phyloP scores from a whole-genome alignment of 176 grass and related monocot species.

The Puya raimondii region DNA sequence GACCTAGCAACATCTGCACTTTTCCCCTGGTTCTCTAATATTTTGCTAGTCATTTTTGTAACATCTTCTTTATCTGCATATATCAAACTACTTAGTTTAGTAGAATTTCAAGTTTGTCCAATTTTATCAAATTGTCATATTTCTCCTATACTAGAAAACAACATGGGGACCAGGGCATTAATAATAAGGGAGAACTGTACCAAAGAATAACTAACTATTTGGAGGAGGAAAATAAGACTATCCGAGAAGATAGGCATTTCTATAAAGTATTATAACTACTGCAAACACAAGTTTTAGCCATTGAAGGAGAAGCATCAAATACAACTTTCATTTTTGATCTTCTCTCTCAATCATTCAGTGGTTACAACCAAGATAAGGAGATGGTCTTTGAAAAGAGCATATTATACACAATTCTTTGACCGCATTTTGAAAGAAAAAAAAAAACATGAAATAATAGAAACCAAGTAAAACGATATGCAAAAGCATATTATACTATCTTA shows the following conservation, averaged over 20 bases:
- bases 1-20: neutral
- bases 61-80: slow-evolving; percentile 5
- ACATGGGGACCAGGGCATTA: neutral
- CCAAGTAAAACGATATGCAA: no score
- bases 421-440: no score
- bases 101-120: neutral
- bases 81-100: slow-evolving; percentile 1
- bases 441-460: no score
- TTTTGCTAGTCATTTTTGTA: neutral
- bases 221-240: neutral
- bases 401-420: no score
- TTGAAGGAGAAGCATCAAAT: neutral
- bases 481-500: no score
- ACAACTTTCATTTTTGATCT: neutral
- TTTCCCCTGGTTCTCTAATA: neutral
- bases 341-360: no score
- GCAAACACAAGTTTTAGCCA: neutral
- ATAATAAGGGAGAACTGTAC: neutral
- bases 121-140: neutral
- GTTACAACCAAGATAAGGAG: no score
- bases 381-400: no score
- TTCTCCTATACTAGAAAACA: neutral
- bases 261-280: neutral
- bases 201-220: neutral
- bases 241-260: neutral